These are phyloP conservation scores for Auricularia sp. DNA, from an alignment of 768 basidiomycete genomes.

Conservation along the genomic window DNA sequence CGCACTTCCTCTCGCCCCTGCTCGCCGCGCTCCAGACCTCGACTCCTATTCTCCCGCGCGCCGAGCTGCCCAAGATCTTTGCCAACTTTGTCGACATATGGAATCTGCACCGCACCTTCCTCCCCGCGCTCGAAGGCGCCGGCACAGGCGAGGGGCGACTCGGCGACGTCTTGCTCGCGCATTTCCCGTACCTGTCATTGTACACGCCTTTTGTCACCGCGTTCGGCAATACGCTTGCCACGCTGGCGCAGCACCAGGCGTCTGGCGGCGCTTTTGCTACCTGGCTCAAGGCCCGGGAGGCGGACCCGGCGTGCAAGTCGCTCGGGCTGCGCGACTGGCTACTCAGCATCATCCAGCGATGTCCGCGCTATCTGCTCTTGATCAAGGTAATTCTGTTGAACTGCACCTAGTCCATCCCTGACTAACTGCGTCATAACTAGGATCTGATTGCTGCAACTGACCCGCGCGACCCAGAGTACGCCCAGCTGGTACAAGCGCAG, in stretches of 20 bases:
- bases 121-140: constrained; percentile 45
- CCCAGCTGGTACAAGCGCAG: constrained; percentile 48
- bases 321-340: constrained; percentile 79
- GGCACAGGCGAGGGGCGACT: constrained; percentile 11
- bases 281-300: constrained; percentile 58
- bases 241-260: constrained; percentile 45
- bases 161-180: constrained; percentile 46
- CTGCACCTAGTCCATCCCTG: not conserved
- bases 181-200: constrained; percentile 81
- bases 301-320: constrained; percentile 59
- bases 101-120: constrained; percentile 72
- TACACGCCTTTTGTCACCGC: constrained; percentile 79
- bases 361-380: constrained; percentile 76
- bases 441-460: constrained; percentile 66
- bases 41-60: constrained; percentile 57
- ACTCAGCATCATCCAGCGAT: constrained; percentile 77
- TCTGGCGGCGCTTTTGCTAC: constrained; percentile 48
- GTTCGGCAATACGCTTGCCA: constrained; percentile 56
- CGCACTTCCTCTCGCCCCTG: constrained; percentile 80
- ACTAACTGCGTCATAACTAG: constrained; percentile 8
- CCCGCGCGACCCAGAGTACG: constrained; percentile 56
- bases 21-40: constrained; percentile 62
- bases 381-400: constrained; percentile 34
- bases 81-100: constrained; percentile 88
- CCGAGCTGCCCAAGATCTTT: constrained; percentile 64